These are phyloP conservation scores for Rhodotorula taiwanensis DNA, from an alignment of 768 basidiomycete species.

Conservation along the genomic window DNA sequence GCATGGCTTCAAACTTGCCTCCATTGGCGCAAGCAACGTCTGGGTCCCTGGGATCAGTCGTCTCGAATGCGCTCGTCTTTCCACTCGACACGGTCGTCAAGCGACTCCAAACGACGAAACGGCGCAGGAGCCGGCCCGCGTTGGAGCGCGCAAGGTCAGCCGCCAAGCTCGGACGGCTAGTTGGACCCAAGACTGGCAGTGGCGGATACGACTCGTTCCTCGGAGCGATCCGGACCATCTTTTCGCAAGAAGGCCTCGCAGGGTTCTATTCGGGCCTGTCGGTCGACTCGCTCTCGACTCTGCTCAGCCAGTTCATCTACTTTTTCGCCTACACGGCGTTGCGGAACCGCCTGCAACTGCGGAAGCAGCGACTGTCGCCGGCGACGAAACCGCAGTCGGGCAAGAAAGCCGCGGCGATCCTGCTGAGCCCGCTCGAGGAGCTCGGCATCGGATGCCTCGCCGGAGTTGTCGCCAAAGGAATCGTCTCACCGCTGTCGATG, in stretches of 20 bases:
- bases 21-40: conserved; percentile 58
- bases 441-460: conserved; percentile 55
- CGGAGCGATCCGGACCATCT: conserved; percentile 44
- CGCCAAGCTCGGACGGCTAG: background rate
- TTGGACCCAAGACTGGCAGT: background rate
- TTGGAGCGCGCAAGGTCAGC: too few species aligned
- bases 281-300: conserved; percentile 54
- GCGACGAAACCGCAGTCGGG: background rate
- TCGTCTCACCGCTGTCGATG: conserved; percentile 56
- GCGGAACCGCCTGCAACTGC: conserved; percentile 37
- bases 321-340: conserved; percentile 57
- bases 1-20: conserved; percentile 59
- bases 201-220: conserved; percentile 41
- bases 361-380: too few species aligned
- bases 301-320: conserved; percentile 58
- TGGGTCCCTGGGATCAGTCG: conserved; percentile 55
- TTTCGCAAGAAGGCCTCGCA: conserved; percentile 48
- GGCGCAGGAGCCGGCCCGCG: background rate
- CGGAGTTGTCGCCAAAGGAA: conserved; percentile 54
- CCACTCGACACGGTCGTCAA: conserved; percentile 47
- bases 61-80: conserved; percentile 54
- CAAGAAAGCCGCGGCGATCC: background rate
- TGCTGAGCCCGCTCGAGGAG: conserved; percentile 50
- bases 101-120: conserved; percentile 13
- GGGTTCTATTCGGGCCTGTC: conserved; percentile 54